Conservation (phyloP, 2,329 filamentous ascomycete genomes). For the Ophiostoma ulmi region DNA sequence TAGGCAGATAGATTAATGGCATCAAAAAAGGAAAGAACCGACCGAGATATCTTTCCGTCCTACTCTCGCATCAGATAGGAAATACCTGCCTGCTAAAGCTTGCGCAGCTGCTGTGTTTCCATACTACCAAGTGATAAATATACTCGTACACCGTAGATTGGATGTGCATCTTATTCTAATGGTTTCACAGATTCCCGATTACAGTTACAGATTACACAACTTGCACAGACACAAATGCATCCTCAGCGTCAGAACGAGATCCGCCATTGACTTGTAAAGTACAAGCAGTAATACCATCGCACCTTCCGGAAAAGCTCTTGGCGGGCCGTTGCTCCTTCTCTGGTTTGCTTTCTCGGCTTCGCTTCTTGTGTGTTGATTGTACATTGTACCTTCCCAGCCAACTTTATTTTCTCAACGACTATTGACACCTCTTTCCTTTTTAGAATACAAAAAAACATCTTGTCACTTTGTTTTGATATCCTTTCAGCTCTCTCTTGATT, state of each 20-base stretch:
- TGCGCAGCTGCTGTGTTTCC: background rate
- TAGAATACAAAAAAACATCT: background rate
- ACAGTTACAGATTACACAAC: too few species aligned
- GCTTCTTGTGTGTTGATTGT: background rate
- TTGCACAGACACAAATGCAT: too few species aligned
- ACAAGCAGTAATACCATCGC: background rate
- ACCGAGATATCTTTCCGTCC: background rate
- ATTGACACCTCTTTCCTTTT: background rate
- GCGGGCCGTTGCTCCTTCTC: background rate
- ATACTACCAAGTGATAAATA: background rate
- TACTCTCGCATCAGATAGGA: background rate
- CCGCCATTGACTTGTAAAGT: background rate
- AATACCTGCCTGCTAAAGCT: too few species aligned
- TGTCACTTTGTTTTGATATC: background rate
- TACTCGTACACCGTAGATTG: too few species aligned
- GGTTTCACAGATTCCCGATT: too few species aligned
- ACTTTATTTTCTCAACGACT: background rate
- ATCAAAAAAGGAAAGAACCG: background rate
- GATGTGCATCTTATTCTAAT: too few species aligned
- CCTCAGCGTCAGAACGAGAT: background rate
- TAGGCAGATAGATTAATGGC: background rate
- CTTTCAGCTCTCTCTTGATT: background rate
- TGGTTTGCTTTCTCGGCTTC: too few species aligned
- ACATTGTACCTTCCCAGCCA: background rate
- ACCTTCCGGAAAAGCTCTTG: background rate